Base-by-base conservation (phyloP, 257 asterid species). In the Gentiana macrophylla region DNA sequence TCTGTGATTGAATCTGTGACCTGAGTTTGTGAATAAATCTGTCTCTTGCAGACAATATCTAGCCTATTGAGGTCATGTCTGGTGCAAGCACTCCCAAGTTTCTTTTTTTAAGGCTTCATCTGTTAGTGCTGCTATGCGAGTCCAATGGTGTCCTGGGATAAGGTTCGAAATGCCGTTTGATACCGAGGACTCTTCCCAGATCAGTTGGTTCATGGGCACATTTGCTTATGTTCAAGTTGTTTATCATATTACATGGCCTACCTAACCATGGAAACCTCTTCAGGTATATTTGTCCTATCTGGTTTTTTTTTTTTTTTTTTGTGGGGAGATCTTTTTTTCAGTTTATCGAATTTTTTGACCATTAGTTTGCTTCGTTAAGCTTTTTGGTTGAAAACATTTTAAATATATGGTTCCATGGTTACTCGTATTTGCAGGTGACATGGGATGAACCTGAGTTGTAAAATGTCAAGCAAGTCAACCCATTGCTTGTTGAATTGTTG, bases 401-500 rank as follows among this genome's bases (percentile, higher is more conserved):
- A 10, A 41, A 41, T 41, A 41, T 41, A 5, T 41, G 44, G 8
- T 38, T 38, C 44, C 44, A 38, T 7, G 44, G 24, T 24, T 24
- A 52, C 61, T 12, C 36, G 53, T 10, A 55, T 47, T 43, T 76
- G 50, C 76, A 90, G 98, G 98, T 90, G 67, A 71, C 82, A 32
- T 86, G 98, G 98, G 98, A 90, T 64, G 98, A 90, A 67, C 94
- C 98, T 4, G 96, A 86, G 55, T 63, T 84, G 66, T 91, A 84
- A 57, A 86, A 84, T 35, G 96, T 90, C 69, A 90, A 80, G 79
- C 79, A 86, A 49, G 98, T 86, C 35, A 86, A 82, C 84, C 98
- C 98, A 11, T 90, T 96, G 98, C 87, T 86, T 44, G 94, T 86
- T 36, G 96, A 90, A 62, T 61, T 84, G 77, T 89, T 81, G 47